Conservation (phyloP, 2,329 filamentous ascomycete species). For the Aspergillus jensenii region DNA sequence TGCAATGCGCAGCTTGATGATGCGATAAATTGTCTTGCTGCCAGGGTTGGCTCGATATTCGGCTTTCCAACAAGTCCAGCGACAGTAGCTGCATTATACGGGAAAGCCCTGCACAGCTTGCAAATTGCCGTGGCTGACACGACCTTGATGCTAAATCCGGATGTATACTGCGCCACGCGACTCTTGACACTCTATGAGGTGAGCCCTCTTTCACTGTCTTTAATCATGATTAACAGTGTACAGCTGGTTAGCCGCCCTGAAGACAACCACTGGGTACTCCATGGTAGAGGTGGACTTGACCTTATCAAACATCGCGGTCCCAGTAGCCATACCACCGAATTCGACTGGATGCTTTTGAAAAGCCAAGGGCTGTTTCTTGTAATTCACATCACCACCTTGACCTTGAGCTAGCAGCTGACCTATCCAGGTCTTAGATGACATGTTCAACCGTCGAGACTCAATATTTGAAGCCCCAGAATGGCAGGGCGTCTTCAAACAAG, state of each 20-base stretch:
- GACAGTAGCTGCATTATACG: not conserved
- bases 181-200: not conserved
- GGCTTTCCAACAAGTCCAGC: not conserved
- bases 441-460: not conserved
- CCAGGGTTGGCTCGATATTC: not conserved
- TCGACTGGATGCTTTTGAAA: not conserved
- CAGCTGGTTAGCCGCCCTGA: not conserved
- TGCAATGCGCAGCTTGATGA: not conserved
- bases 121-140: not conserved
- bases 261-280: not conserved
- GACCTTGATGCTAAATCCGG: not conserved
- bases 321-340: not conserved
- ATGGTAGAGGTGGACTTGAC: not conserved
- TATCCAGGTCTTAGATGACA: not conserved
- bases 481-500: not conserved
- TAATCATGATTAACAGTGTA: not conserved
- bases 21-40: not conserved
- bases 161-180: not conserved
- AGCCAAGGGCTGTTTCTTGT: not conserved
- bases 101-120: not conserved
- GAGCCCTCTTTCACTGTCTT: not conserved
- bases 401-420: not conserved
- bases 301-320: not conserved
- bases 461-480: not conserved
- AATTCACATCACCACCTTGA: not conserved